phyloP scores from a whole-genome alignment of 306 rosid species.

The cucumber (Cucumis sativus) region Cucumber_9930_V3 NC_026656.2:12946001-12946500 shows the following conservation, averaged over 20 bases:
- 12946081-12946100: slow-evolving; percentile 1
- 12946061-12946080: background rate
- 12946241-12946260: background rate
- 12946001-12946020: background rate
- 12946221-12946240: background rate
- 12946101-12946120: background rate
- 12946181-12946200: too few species aligned
- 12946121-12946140: background rate
- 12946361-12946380: background rate
- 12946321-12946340: background rate
- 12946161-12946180: background rate
- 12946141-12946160: background rate
- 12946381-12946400: background rate
- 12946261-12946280: background rate
- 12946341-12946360: background rate
- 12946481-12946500: slow-evolving; percentile 1
- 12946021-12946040: background rate
- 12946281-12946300: background rate
- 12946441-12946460: background rate
- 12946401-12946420: background rate
- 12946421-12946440: background rate
- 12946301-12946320: background rate
- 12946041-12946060: background rate
- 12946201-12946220: background rate
- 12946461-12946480: background rate